Evolutionary conservation across 768 basidiomycete genomes (phyloP).

Genomic region (Macrolepiota fuliginosa): DNA sequence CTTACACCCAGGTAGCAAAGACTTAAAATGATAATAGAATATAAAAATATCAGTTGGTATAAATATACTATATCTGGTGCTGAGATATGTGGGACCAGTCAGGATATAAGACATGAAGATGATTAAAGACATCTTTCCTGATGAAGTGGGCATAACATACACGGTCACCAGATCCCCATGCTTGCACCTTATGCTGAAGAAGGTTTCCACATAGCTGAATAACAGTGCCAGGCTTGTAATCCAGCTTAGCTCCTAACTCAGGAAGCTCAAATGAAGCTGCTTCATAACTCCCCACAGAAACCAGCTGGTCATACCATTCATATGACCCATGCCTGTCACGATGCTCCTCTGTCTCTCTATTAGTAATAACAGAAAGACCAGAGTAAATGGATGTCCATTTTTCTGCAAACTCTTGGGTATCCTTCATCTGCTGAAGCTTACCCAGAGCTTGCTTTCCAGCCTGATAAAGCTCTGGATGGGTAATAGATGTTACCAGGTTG

Average conservation of each 20-base stretch:
- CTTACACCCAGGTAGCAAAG: no score
- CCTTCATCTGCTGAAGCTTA: not conserved
- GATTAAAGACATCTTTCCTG: not conserved
- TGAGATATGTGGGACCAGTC: no score
- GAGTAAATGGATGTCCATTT: not conserved
- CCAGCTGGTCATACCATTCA: not conserved
- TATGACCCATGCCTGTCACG: not conserved
- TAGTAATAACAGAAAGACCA: not conserved
- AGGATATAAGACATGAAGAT: no score
- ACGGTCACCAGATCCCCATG: not conserved
- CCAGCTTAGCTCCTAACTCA: not conserved
- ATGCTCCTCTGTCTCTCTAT: not conserved
- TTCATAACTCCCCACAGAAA: not conserved
- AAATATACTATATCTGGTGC: no score
- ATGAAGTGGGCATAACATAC: not conserved
- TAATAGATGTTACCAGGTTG: not conserved
- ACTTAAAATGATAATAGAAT: no score
- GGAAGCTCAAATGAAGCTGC: not conserved
- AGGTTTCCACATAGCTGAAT: not conserved
- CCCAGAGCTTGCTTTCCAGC: not conserved
- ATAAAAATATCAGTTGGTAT: no score
- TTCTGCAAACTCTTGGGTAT: not conserved
- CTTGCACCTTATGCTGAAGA: not conserved
- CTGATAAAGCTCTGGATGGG: not conserved
- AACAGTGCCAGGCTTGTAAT: not conserved